phyloP scores from a whole-genome alignment of 2,329 filamentous ascomycete species.

The Ilyonectria mors-panacis region DNA sequence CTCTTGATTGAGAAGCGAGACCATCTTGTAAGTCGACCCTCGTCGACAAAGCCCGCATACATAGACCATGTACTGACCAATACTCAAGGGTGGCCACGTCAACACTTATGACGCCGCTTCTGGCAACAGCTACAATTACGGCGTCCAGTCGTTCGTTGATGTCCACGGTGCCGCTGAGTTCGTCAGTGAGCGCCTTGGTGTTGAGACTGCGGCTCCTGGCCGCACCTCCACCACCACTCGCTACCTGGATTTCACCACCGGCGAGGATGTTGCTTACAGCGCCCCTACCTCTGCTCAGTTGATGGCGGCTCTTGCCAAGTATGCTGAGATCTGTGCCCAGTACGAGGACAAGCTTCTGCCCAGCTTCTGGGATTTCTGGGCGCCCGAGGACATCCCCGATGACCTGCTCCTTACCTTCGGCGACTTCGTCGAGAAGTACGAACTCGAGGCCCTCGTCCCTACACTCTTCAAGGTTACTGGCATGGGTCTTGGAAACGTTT shows the following conservation, averaged over 20 bases:
- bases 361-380: slow-evolving; percentile 58
- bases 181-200: slow-evolving; percentile 59
- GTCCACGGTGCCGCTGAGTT: slow-evolving; percentile 58
- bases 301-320: slow-evolving; percentile 46
- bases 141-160: slow-evolving; percentile 56
- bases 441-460: slow-evolving; percentile 59
- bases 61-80: background rate
- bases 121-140: slow-evolving; percentile 52
- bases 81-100: slow-evolving; percentile 62
- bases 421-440: slow-evolving; percentile 64
- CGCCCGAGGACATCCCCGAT: slow-evolving; percentile 51
- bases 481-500: slow-evolving; percentile 62
- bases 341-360: slow-evolving; percentile 54
- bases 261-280: slow-evolving; percentile 48
- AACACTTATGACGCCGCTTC: slow-evolving; percentile 64
- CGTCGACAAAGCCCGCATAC: no score
- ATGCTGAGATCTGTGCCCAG: slow-evolving; percentile 47
- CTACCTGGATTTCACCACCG: slow-evolving; percentile 56
- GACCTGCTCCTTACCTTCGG: slow-evolving; percentile 62
- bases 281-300: slow-evolving; percentile 40
- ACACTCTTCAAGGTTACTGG: slow-evolving; percentile 57
- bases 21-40: slow-evolving; percentile 46
- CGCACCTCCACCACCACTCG: slow-evolving; percentile 48
- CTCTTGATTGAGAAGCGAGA: slow-evolving; percentile 54
- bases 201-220: slow-evolving; percentile 48